A percentile compares a stretch with the other conserved stretches of the same genome.
phyloP scores from a whole-genome alignment of 441 rosid species.

The Rhodomyrtus psidioides region DNA sequence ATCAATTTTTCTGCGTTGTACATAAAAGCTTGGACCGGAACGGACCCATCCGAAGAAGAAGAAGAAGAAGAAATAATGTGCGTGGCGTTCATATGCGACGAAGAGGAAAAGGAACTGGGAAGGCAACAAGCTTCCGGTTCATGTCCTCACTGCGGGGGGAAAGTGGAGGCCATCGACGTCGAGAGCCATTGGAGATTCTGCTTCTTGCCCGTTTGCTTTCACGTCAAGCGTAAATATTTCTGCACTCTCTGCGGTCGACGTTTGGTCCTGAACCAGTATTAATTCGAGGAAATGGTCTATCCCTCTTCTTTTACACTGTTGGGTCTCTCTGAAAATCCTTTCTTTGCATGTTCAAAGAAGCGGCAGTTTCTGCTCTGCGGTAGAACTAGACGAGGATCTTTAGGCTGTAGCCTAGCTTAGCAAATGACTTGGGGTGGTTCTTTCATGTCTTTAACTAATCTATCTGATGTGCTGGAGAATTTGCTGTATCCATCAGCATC shows the following conservation, averaged over 20 bases:
- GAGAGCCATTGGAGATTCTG: conserved; percentile 72
- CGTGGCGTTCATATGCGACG: conserved; percentile 35
- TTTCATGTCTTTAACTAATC: neutral
- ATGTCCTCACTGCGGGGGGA: conserved; percentile 79
- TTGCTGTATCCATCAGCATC: neutral
- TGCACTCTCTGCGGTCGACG: conserved; percentile 57
- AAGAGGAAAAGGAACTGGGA: conserved; percentile 53
- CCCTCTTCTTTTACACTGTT: neutral
- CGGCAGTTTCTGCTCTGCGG: neutral
- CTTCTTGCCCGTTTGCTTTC: conserved; percentile 62
- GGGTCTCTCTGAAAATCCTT: neutral
- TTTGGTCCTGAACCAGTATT: conserved; percentile 32
- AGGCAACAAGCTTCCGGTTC: conserved; percentile 65
- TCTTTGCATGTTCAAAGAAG: neutral
- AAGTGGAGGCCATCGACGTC: conserved; percentile 54
- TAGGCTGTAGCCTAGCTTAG: neutral
- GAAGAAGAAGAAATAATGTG: conserved; percentile 28
- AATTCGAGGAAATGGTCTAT: neutral
- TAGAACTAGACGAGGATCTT: neutral
- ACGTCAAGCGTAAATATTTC: conserved; percentile 45
- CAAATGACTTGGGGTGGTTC: neutral
- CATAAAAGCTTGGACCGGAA: neutral
- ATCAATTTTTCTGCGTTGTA: neutral
- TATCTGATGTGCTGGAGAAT: neutral
- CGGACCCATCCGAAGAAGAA: neutral